Evolutionary conservation across 108 stramenopile genomes (phyloP), one percentile per base, ranked within the genome.

Genomic region (Cyclotella atomus): DNA sequence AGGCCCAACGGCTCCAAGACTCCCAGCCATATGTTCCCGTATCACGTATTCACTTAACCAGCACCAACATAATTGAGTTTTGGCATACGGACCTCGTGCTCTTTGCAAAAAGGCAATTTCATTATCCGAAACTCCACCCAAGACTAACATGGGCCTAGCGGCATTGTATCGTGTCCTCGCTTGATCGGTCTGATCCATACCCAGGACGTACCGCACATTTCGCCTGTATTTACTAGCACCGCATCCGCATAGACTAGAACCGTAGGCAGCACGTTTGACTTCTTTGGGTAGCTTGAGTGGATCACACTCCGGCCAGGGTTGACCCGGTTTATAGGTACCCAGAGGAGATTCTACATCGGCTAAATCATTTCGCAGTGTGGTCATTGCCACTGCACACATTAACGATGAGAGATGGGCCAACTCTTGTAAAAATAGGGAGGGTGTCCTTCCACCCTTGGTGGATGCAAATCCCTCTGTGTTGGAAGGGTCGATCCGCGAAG

Each of bases 11-110:
- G 62, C 44, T 3, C 92, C 92, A 64, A 85, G 36, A 66, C 73
- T 76, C 4, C 92, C 92, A 4, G 85, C 83, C 68, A 89, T 49
- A 50, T 89, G 88, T 50, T 93, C 92, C 10, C 92, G 88, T 33
- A 85, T 79, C 38, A 89, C 84, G 50, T 85, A 90, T 70, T 93
- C 92, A 19, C 77, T 69, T 29, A 93, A 43, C 92, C 92, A 93
- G 21, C 53, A 47, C 84, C 84, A 89, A 17, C 82, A 89, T n/a
- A 93, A 70, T 60, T 83, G 82, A 25, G 84, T 85, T 60, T 90
- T 90, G 62, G 92, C 92, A 41, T 61, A 81, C 0, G 88, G 85
- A 17, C 92, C 92, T 33, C 89, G 62, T 0, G 89, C 87, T 62
- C 85, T 78, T 68, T 88, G 85, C 24, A 93, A 65, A 47, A 86